phyloP scores from a whole-genome alignment of 306 rosid genomes.

The Malus sylvestris region DNA sequence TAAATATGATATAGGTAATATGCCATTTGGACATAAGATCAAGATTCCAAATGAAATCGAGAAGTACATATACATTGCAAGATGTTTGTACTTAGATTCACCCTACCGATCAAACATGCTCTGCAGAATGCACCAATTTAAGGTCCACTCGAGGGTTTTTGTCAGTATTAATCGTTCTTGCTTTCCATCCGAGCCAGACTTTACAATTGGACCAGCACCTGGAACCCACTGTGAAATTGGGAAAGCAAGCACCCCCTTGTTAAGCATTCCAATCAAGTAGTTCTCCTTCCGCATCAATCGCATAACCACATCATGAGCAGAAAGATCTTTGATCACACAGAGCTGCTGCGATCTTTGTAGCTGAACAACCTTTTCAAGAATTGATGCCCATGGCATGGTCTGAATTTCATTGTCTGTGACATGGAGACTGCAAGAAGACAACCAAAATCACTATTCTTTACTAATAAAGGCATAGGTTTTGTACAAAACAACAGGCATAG shows the following conservation, averaged over 20 bases:
- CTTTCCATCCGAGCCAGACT: conserved; percentile 39
- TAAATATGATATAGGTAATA: background rate
- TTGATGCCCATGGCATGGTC: conserved; percentile 91
- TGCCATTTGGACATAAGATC: background rate
- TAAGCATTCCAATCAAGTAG: conserved; percentile 88
- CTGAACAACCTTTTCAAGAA: conserved; percentile 74
- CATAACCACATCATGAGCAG: conserved; percentile 90
- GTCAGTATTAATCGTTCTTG: conserved; percentile 54
- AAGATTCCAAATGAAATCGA: background rate
- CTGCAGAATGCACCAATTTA: conserved; percentile 92
- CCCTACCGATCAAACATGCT: conserved; percentile 97
- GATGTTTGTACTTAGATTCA: background rate
- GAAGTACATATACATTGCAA: background rate
- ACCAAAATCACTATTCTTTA: conserved; percentile 5
- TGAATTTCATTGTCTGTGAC: conserved; percentile 81
- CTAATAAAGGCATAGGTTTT: background rate
- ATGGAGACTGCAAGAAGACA: conserved; percentile 58
- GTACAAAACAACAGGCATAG: background rate
- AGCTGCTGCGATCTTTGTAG: conserved; percentile 64
- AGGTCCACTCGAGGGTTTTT: conserved; percentile 94
- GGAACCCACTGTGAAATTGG: conserved; percentile 90
- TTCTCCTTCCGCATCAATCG: conserved; percentile 97
- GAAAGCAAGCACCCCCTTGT: conserved; percentile 89
- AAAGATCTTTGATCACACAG: conserved; percentile 80
- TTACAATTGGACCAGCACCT: conserved; percentile 75